Base-by-base conservation (phyloP, 2,329 filamentous ascomycete genomes). In the Zymoseptoria crescenta region DNA sequence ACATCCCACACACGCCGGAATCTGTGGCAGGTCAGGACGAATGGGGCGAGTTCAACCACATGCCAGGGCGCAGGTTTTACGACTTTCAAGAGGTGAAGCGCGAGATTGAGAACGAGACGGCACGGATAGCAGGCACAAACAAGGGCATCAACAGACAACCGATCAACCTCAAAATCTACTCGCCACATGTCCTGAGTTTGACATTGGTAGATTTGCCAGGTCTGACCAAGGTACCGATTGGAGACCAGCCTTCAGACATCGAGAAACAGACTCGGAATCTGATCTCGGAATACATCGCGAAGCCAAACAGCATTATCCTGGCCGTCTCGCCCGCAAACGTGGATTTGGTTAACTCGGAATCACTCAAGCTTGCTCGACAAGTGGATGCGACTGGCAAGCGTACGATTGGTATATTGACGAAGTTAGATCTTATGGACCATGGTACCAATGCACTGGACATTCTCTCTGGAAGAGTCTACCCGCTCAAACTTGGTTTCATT, bases 111-210 rank as follows among this genome's bases (percentile, higher is more conserved):
- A 92, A 90, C 64, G 94, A 99, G 79, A 99, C 95, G 20, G 86
- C 91, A 60, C 86, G 94, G 69, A 96, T 99, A 79, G 89, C 89
- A 60, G 94, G 94, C 69, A 95, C 84, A 78, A 99, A 99, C 79
- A 97, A 97, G 77, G 94, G 94, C 70, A 99, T 99, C 79, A 96
- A 96, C 75, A 83, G 94, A 64, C 90, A 96, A 73, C 91, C 94
- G 60, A 99, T 99, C 75, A 97, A 99, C 77, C 83, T 99, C 67
- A 97, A 97, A 74, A 94, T 99, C 64, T 99, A 96, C 79, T 97
- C 94, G 52, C 92, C 94, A 24, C 88, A 96, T 74, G 94, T 99
- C 61, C 83, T 99, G 62, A 99, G 95, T 76, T 80, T 99, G 76
- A 99, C 94, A 2, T 80, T 99, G 69, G 94, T 99, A 62, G 94